These are phyloP conservation scores for Hypomontagnella monticulosa DNA, from an alignment of 495 filamentous ascomycete species.

Conservation along the genomic window DNA sequence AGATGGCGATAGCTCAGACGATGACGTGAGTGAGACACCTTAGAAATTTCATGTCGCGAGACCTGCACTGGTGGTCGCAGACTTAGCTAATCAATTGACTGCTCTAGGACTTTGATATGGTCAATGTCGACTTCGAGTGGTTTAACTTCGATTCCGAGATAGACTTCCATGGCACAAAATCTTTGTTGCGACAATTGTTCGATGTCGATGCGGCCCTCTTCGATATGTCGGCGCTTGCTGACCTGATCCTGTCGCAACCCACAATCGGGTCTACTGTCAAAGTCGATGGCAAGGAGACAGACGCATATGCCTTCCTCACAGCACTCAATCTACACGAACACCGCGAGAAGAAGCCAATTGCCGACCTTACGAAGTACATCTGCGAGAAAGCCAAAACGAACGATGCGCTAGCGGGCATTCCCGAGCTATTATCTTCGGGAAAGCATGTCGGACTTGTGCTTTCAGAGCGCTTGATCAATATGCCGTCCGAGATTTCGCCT, in stretches of 20 bases:
- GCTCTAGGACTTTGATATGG: constrained; percentile 81
- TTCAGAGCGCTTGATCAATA: constrained; percentile 92
- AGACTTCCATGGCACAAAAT: constrained; percentile 96
- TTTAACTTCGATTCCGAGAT: constrained; percentile 91
- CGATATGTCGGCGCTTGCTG: constrained; percentile 84
- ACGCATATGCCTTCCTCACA: constrained; percentile 94
- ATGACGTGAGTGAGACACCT: constrained; percentile 47
- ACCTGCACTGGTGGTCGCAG: constrained; percentile 19
- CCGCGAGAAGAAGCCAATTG: constrained; percentile 74
- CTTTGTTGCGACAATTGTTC: constrained; percentile 90
- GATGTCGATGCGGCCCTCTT: constrained; percentile 86
- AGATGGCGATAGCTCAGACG: constrained; percentile 59
- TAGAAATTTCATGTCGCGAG: constrained; percentile 1
- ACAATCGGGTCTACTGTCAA: constrained; percentile 94
- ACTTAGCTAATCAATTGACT: constrained; percentile 40
- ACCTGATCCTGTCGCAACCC: constrained; percentile 89
- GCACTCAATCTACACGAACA: constrained; percentile 88
- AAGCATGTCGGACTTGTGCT: constrained; percentile 80
- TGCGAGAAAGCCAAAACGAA: constrained; percentile 64
- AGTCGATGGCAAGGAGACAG: constrained; percentile 89
- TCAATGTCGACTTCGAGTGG: constrained; percentile 98
- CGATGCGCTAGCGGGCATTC: constrained; percentile 63
- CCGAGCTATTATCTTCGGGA: constrained; percentile 63
- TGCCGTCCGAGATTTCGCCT: constrained; percentile 88
- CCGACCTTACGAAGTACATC: constrained; percentile 77